Percentiles rank a stretch among this genome's conserved stretches.
These are phyloP conservation scores for Penicillium tannophilum DNA, from an alignment of 495 filamentous ascomycete species.

Conservation along the genomic window DNA sequence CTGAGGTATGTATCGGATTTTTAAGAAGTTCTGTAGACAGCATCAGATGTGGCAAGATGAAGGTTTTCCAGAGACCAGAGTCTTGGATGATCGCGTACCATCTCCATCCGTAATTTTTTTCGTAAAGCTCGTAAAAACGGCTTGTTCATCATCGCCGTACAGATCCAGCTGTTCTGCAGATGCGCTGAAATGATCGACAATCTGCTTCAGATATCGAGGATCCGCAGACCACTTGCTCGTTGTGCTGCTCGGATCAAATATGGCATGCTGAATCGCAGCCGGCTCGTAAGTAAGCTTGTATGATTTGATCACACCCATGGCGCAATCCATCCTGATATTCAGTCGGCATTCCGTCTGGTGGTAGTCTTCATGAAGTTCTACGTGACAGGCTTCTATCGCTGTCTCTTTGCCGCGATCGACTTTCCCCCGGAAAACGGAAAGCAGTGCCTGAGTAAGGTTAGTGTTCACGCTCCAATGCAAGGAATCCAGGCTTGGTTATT, in stretches of 20 bases:
- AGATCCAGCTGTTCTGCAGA: constrained; percentile 93
- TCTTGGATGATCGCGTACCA: constrained; percentile 49
- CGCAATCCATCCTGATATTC: constrained; percentile 78
- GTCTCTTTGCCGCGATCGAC: constrained; percentile 73
- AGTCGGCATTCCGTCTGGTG: constrained; percentile 76
- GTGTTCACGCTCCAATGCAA: background rate
- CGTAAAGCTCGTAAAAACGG: constrained; percentile 90
- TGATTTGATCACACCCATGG: constrained; percentile 88
- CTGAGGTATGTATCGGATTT: constrained; percentile 89
- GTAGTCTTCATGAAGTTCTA: constrained; percentile 73
- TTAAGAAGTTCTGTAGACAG: constrained; percentile 73
- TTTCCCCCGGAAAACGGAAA: constrained; percentile 73
- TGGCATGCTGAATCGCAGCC: constrained; percentile 76
- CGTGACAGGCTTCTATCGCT: constrained; percentile 83
- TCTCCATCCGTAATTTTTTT: constrained; percentile 85
- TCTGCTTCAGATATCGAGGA: constrained; percentile 73
- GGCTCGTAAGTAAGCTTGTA: constrained; percentile 92
- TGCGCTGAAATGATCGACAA: constrained; percentile 87
- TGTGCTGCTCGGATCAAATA: constrained; percentile 73
- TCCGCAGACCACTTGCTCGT: constrained; percentile 79
- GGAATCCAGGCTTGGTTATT: background rate
- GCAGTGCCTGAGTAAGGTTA: constrained; percentile 55
- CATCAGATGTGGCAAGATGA: background rate
- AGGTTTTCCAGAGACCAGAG: background rate
- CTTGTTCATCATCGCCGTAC: constrained; percentile 68